phyloP scores from a whole-genome alignment of 805 yeast species.

The Allodekkera sacchari region DNA sequence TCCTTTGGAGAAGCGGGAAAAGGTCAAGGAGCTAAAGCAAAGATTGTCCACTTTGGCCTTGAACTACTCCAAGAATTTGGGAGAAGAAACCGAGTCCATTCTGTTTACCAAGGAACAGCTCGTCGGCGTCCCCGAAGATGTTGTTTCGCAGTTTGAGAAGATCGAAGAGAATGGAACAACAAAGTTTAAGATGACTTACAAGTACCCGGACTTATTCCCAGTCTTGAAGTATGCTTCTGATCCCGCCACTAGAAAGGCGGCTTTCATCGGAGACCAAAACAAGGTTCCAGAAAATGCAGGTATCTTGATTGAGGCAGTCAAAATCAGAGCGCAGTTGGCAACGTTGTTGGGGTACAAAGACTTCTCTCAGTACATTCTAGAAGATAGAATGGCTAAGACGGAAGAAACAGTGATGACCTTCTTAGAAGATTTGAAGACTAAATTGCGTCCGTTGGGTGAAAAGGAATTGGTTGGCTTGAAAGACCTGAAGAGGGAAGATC shows the following conservation, averaged over 20 bases:
- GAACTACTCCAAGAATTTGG: conserved; percentile 55
- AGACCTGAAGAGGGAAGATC: conserved; percentile 46
- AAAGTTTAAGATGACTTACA: conserved; percentile 59
- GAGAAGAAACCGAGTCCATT: conserved; percentile 59
- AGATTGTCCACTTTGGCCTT: conserved; percentile 49
- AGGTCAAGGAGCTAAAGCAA: conserved; percentile 51
- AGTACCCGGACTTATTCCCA: conserved; percentile 74
- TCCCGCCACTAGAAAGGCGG: conserved; percentile 57
- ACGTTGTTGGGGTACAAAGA: conserved; percentile 54
- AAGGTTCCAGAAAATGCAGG: conserved; percentile 59
- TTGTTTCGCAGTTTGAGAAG: conserved; percentile 48
- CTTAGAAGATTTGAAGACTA: conserved; percentile 50
- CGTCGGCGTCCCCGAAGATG: conserved; percentile 65
- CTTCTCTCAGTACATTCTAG: conserved; percentile 64
- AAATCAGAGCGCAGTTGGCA: conserved; percentile 56
- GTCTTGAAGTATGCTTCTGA: conserved; percentile 63
- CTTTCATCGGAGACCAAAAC: conserved; percentile 60
- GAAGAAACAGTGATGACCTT: conserved; percentile 53
- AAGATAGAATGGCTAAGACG: conserved; percentile 73
- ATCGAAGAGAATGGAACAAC: conserved; percentile 32
- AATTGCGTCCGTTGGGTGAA: conserved; percentile 51
- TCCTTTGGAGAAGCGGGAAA: conserved; percentile 43
- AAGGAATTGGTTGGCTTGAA: conserved; percentile 43
- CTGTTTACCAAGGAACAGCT: conserved; percentile 57
- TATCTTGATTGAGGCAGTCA: conserved; percentile 50